A percentile compares a stretch with the other conserved stretches of the same genome.
Evolutionary conservation across 2,329 filamentous ascomycete species (phyloP).

Genomic region (Tothia fuscella): DNA sequence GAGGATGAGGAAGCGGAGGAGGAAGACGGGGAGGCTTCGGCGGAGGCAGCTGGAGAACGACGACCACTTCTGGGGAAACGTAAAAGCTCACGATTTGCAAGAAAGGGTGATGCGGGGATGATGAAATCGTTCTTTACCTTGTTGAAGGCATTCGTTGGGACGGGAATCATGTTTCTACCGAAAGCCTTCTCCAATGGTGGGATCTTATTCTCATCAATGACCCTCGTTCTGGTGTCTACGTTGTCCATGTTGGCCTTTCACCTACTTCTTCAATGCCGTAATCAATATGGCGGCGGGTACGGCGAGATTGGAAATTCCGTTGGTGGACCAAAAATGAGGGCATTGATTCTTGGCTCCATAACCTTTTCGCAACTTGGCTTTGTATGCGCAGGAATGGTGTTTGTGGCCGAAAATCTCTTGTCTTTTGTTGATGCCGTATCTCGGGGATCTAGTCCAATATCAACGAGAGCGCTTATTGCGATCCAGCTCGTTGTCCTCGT

Average conservation of each 20-base stretch:
- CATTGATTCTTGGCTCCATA: constrained; percentile 57
- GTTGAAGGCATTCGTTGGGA: constrained; percentile 67
- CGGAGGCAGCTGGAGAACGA: constrained; percentile 33
- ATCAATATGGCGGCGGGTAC: constrained; percentile 55
- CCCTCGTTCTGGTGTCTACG: constrained; percentile 51
- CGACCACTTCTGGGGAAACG: constrained; percentile 49
- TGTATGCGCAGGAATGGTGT: constrained; percentile 66
- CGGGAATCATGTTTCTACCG: constrained; percentile 70
- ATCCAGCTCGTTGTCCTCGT: constrained; percentile 53
- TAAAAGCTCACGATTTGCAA: constrained; percentile 32
- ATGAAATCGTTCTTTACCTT: constrained; percentile 67
- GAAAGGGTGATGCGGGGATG: constrained; percentile 52
- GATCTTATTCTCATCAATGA: constrained; percentile 60
- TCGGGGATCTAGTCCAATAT: constrained; percentile 30
- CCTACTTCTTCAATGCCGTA: constrained; percentile 55
- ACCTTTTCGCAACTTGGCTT: constrained; percentile 66
- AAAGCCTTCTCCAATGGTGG: constrained; percentile 71
- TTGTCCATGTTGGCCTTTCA: constrained; percentile 62
- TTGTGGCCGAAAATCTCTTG: constrained; percentile 61
- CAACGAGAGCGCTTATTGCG: constrained; percentile 52
- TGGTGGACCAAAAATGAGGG: constrained; percentile 49
- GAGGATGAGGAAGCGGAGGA: constrained; percentile 38
- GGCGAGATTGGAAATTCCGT: constrained; percentile 61
- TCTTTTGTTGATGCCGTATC: constrained; percentile 55
- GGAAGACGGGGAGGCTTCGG: constrained; percentile 10